Evolutionary conservation across 2,329 filamentous ascomycete species (phyloP).

Genomic region (Pseudogymnoascus sp.): DNA sequence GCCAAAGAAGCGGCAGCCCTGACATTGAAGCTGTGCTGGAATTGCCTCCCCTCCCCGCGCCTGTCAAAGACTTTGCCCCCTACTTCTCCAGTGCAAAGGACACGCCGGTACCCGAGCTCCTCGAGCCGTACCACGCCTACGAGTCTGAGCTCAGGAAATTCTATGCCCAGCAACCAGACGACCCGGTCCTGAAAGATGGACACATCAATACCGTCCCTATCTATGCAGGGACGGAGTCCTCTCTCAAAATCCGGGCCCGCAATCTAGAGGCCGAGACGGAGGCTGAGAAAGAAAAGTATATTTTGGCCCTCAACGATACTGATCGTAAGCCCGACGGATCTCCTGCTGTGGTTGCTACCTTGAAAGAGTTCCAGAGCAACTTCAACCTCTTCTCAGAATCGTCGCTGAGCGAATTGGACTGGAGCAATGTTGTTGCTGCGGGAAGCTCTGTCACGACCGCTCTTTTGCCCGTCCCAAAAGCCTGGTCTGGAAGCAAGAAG

Average conservation of each 20-base stretch:
- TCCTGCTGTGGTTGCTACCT: constrained; percentile 57
- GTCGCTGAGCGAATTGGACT: constrained; percentile 67
- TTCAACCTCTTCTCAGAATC: constrained; percentile 78
- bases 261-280: constrained; percentile 49
- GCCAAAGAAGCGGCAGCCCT: not conserved
- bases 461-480: constrained; percentile 60
- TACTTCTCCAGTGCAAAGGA: constrained; percentile 51
- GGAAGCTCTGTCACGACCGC: constrained; percentile 77
- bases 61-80: constrained; percentile 26
- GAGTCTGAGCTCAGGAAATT: constrained; percentile 59
- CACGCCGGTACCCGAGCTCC: constrained; percentile 48
- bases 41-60: constrained; percentile 17
- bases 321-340: constrained; percentile 56
- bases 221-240: constrained; percentile 49
- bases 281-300: constrained; percentile 56
- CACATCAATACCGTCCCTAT: constrained; percentile 60
- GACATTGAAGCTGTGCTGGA: constrained; percentile 8
- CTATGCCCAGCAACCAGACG: constrained; percentile 60
- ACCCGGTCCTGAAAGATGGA: constrained; percentile 49
- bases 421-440: constrained; percentile 74
- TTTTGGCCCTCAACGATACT: constrained; percentile 58
- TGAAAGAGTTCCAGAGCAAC: constrained; percentile 69
- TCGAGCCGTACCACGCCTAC: constrained; percentile 60
- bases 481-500: constrained; percentile 56
- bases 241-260: constrained; percentile 57